These are phyloP conservation scores for Immersiporthe knoxdaviesiana DNA, from an alignment of 2,329 filamentous ascomycete species.

Conservation along the genomic window DNA sequence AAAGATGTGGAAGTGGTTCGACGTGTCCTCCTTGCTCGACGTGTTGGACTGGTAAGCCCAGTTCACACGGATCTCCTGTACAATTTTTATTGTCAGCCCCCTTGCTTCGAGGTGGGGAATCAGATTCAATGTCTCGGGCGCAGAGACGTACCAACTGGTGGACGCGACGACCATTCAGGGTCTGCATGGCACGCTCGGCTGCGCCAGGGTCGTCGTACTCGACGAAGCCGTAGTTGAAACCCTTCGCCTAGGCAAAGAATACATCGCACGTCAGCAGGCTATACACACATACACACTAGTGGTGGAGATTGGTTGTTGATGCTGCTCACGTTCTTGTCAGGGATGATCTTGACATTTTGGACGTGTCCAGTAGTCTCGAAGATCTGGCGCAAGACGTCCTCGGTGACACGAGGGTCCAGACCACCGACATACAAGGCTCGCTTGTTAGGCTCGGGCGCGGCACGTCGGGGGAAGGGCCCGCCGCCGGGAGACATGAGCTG, in stretches of 20 bases:
- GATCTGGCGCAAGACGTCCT: constrained; percentile 95
- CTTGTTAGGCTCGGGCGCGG: constrained; percentile 98
- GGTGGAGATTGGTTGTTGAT: too few species aligned
- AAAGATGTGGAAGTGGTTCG: constrained; percentile 98
- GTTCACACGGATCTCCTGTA: constrained; percentile 95
- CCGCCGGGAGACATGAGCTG: constrained; percentile 84
- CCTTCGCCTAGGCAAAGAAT: constrained; percentile 72
- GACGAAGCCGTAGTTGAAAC: constrained; percentile 98
- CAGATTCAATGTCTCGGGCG: background rate
- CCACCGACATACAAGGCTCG: constrained; percentile 94
- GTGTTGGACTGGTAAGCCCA: constrained; percentile 99
- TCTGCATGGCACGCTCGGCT: constrained; percentile 96
- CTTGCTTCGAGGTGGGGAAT: background rate
- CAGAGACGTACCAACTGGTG: constrained; percentile 79
- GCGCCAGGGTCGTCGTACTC: constrained; percentile 98
- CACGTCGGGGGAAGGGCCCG: constrained; percentile 81
- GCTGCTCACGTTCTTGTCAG: constrained; percentile 92
- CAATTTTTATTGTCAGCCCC: constrained; percentile 13
- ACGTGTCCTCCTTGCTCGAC: constrained; percentile 93
- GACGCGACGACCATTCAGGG: constrained; percentile 90
- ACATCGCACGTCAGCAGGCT: constrained; percentile 35
- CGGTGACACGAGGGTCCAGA: constrained; percentile 90
- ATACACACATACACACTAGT: background rate
- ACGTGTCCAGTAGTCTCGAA: constrained; percentile 99
- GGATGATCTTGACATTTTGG: constrained; percentile 98